These are phyloP conservation scores for Viola odorata DNA, from an alignment of 345 rosid species.

Conservation along the genomic window DNA sequence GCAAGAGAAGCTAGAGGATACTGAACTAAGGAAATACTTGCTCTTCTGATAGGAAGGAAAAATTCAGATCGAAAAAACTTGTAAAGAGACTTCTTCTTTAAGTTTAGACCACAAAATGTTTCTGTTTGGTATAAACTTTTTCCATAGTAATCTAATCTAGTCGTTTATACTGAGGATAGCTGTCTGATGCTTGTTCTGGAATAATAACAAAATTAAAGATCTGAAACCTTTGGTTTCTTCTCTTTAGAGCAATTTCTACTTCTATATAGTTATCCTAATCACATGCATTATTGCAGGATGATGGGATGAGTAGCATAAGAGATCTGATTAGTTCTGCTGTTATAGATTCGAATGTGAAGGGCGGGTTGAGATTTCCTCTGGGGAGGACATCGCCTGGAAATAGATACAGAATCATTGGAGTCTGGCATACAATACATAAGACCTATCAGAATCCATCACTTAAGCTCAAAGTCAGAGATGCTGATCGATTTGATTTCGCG, in stretches of 20 bases:
- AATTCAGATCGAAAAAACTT: too few species aligned
- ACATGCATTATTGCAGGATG: conserved; percentile 38
- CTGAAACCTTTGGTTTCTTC: too few species aligned
- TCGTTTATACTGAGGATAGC: neutral
- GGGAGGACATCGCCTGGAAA: conserved; percentile 36
- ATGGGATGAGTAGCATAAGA: conserved; percentile 41
- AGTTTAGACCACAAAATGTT: too few species aligned
- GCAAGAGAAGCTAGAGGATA: too few species aligned
- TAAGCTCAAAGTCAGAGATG: conserved; percentile 48
- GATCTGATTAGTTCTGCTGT: conserved; percentile 42
- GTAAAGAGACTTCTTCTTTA: too few species aligned
- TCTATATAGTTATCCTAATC: neutral
- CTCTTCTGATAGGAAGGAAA: too few species aligned
- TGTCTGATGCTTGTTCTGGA: too few species aligned
- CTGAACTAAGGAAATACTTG: too few species aligned
- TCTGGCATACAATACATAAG: conserved; percentile 38
- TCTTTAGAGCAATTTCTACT: neutral
- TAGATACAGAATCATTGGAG: conserved; percentile 39
- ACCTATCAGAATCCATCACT: conserved; percentile 34
- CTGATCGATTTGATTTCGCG: conserved; percentile 50
- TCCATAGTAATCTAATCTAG: too few species aligned
- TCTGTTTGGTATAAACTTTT: too few species aligned
- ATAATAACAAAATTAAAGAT: too few species aligned
- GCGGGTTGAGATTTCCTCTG: conserved; percentile 64
- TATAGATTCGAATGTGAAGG: conserved; percentile 53